Base-by-base conservation (phyloP, 768 basidiomycete species). In the Podaxis mareebaensis region DNA sequence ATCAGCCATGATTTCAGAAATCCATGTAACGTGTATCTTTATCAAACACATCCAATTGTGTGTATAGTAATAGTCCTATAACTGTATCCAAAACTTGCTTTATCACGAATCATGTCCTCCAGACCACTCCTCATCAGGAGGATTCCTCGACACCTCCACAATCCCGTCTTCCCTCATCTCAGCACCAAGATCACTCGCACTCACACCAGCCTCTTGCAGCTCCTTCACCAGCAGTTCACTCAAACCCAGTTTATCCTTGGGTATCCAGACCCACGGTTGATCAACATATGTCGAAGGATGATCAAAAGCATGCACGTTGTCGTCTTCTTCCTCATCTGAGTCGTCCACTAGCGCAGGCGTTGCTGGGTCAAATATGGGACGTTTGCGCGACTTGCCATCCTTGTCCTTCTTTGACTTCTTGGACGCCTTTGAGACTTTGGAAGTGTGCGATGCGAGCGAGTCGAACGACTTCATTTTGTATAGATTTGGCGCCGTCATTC, bases 261-360 rank as follows among this genome's bases (percentile, higher is more conserved):
- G 80, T 54, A 83, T 71, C 81, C 80, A 81, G 33, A 83, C 79
- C 76, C 79, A 82, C 13, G 74, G 70, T 64, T 82, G 81, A 24
- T 78, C 73, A 8, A 75, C 73, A 67, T 83, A 82, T 15, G 76
- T 80, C 26, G 79, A 81, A 20, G 79, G 82, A 66, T 81, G 81
- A 65, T 81, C 78, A 63, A 82, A 83, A 2, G 80, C 80, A 68
- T 82, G 78, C 30, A 77, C 76, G 58, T 80, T 74, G 13, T 67
- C 64, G n/a, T 70, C 71, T 17, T 72, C 74, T 26, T 77, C 73
- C 0, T 74, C 77, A 17, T 74, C 73, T 5, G 69, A 71, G 6
- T 70, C 71, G 28, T 76, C 73, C 22, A 69, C 64, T 5, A 72
- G 65, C 6, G 72, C 74, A 53, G 74, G 68, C 2, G 75, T 70